A percentile compares a stretch with the other conserved stretches of the same genome.
Conservation (phyloP, 164 flowering plant genomes). For the Chimonanthus praecox region DNA sequence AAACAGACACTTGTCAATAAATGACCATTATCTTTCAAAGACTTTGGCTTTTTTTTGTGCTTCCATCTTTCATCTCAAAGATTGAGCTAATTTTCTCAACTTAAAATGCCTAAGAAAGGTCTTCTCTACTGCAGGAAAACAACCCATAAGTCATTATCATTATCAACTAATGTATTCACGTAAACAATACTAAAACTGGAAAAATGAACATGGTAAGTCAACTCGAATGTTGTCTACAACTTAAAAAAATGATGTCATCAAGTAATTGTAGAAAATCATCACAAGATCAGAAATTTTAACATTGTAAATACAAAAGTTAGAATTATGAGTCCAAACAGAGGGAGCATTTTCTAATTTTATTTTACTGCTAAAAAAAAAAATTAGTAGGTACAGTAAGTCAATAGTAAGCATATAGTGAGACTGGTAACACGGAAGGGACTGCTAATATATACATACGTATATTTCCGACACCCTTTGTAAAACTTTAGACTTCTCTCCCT, state of each 20-base stretch:
- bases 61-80: not conserved
- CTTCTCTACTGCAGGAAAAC: not conserved
- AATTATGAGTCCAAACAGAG: not conserved
- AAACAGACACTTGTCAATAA: not conserved
- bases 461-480: conserved; percentile 93
- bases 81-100: not conserved
- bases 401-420: not conserved
- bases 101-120: not conserved
- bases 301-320: not conserved
- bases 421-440: not conserved
- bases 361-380: too few relatives aligned
- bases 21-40: not conserved
- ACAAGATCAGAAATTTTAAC: not conserved
- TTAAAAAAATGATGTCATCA: not conserved
- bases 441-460: conserved; percentile 55
- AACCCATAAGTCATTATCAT: too few relatives aligned
- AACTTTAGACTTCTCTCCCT: conserved; percentile 81
- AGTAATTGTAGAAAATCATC: not conserved
- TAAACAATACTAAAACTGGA: too few relatives aligned
- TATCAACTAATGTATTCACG: too few relatives aligned
- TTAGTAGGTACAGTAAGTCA: not conserved
- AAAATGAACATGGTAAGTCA: too few relatives aligned
- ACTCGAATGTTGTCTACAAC: too few relatives aligned
- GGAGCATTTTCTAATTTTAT: too few relatives aligned
- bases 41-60: not conserved